Percentiles rank a stretch among this genome's conserved stretches.
phyloP scores from a whole-genome alignment of 2,329 filamentous ascomycete genomes.

The Aureobasidium uvarum region DNA sequence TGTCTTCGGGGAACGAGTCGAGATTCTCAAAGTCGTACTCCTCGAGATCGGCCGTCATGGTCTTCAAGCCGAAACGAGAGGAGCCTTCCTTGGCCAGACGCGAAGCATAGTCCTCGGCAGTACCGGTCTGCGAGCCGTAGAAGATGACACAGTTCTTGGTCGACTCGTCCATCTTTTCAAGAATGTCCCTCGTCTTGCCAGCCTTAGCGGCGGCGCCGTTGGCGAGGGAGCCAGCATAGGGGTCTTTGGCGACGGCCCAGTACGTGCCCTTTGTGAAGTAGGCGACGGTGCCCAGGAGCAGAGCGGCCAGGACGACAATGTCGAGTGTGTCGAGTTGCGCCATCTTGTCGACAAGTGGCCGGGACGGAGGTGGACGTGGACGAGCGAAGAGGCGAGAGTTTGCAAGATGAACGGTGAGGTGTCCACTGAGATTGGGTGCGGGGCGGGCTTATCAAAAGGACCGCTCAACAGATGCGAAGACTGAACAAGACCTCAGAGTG shows the following conservation, averaged over 20 bases:
- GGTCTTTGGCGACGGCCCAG: slow-evolving; percentile 86
- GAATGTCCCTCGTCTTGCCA: slow-evolving; percentile 83
- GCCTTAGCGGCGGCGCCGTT: slow-evolving; percentile 66
- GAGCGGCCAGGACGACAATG: slow-evolving; percentile 80
- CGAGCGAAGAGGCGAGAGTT: not conserved
- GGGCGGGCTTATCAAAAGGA: slow-evolving; percentile 15
- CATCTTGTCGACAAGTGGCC: slow-evolving; percentile 54
- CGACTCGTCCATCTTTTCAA: slow-evolving; percentile 93
- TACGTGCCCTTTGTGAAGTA: slow-evolving; percentile 98
- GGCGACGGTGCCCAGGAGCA: slow-evolving; percentile 82
- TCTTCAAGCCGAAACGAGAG: slow-evolving; percentile 92
- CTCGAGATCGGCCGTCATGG: slow-evolving; percentile 96
- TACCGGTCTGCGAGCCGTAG: slow-evolving; percentile 97
- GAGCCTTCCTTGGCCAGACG: slow-evolving; percentile 95
- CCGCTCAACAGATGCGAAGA: not conserved
- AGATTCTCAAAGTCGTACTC: slow-evolving; percentile 97
- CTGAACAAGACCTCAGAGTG: not conserved
- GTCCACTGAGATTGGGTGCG: slow-evolving; percentile 8
- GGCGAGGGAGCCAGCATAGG: slow-evolving; percentile 74
- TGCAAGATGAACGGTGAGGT: slow-evolving; percentile 4
- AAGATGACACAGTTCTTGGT: slow-evolving; percentile 98
- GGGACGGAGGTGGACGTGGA: not conserved
- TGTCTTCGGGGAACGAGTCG: slow-evolving; percentile 82
- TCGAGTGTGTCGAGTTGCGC: slow-evolving; percentile 95
- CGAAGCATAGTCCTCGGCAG: slow-evolving; percentile 96